phyloP scores from a whole-genome alignment of 2,329 filamentous ascomycete species.

The Aulographum hederae region DNA sequence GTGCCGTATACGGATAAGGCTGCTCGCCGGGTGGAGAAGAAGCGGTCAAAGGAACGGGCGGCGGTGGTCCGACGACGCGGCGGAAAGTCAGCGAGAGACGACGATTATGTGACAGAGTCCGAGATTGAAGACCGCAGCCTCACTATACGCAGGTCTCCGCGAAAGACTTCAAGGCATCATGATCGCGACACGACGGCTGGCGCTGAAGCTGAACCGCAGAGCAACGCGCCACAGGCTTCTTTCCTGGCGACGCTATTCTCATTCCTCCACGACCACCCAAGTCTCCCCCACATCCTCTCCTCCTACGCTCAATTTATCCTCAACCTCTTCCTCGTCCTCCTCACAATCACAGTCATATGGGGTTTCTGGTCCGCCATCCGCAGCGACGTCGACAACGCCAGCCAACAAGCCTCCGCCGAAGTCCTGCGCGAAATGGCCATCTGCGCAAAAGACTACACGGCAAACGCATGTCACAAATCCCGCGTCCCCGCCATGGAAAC shows the following conservation, averaged over 20 bases:
- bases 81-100: not conserved
- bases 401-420: conserved; percentile 46
- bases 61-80: not conserved
- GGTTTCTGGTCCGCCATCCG: conserved; percentile 51
- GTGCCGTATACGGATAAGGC: conserved; percentile 11
- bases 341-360: conserved; percentile 48
- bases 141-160: not conserved
- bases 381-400: conserved; percentile 56
- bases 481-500: conserved; percentile 50
- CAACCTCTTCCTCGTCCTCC: conserved; percentile 42
- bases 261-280: conserved; percentile 45
- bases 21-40: conserved; percentile 9
- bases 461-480: conserved; percentile 50
- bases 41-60: conserved; percentile 5
- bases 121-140: not conserved
- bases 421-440: conserved; percentile 54
- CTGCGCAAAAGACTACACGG: conserved; percentile 55
- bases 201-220: not conserved
- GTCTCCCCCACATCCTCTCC: conserved; percentile 45
- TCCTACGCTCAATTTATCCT: conserved; percentile 48
- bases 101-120: not conserved
- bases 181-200: not conserved
- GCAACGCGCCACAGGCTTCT: conserved; percentile 14
- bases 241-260: too few relatives aligned
- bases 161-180: too few relatives aligned